Base-by-base conservation (phyloP, 2,329 filamentous ascomycete genomes). In the Parascedosporium putredinis region DNA sequence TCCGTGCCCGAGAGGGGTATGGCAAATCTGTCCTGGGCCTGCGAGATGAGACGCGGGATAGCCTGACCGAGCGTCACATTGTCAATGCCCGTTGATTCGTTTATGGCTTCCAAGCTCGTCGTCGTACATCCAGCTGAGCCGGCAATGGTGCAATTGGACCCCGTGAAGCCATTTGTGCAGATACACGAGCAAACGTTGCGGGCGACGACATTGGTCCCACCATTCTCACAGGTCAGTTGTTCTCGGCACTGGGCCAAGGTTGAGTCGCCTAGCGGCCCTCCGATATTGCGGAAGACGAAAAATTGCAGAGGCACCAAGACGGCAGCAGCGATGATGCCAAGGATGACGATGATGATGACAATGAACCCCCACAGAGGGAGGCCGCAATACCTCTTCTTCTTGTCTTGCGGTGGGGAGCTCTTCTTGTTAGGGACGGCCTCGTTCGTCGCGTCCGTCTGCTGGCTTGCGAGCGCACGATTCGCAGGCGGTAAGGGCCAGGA, bases 131-230 rank as follows among this genome's bases (percentile, higher is more conserved):
- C 76, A 34, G 69, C 64, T 1, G 70, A 63, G 45, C 70, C 71
- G 2, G 66, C 62, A 22, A 65, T 62, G 4, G 70, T 72, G 59
- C 78, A 81, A 52, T 75, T 70, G 20, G 67, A 65, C 12, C 76
- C 75, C 0, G 86, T 90, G 62, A 91, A 97, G 1, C 90, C 88
- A 58, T 93, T 89, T 20, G 84, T 81, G 65, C 91, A 98, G 40
- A 96, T 80, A 62, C 91, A 98, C 10, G 83, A 84, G 67, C 91
- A 97, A 18, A 76, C 70, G 3, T 79, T 76, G 51, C 79, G 72
- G 14, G 76, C 78, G 18, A 88, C 66, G 14, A 91, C 77, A 50
- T 83, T 89, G 16, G 83, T 81, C 24, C 91, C 91, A 8, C 88
- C 88, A 55, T 97, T 95, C 48, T 77, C 68, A 60, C 91, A 96